These are phyloP conservation scores for Hemerocallis citrina DNA, from an alignment of 106 monocot genomes.

Conservation along the genomic window DNA sequence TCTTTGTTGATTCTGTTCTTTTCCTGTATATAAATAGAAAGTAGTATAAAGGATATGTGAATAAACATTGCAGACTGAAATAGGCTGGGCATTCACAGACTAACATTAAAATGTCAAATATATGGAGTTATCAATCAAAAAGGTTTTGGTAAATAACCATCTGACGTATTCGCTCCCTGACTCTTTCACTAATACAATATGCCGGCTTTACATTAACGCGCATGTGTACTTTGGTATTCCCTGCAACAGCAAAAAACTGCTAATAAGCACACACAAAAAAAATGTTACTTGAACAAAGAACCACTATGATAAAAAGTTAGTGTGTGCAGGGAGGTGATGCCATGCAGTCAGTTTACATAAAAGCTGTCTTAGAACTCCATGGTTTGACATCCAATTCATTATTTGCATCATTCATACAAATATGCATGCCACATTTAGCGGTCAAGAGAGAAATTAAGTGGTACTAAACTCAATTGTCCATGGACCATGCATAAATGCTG, in stretches of 20 bases:
- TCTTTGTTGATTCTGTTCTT: constrained; percentile 95
- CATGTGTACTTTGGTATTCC: constrained; percentile 98
- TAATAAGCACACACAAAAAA: not conserved
- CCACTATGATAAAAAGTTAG: not conserved
- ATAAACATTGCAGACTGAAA: not conserved
- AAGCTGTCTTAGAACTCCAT: too few relatives aligned
- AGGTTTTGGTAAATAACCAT: constrained; percentile 41
- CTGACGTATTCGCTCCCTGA: constrained; percentile 77
- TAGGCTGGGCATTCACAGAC: not conserved
- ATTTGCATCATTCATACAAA: too few relatives aligned
- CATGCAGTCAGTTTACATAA: too few relatives aligned
- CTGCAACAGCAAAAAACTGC: constrained; percentile 37
- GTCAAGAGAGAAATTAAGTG: too few relatives aligned
- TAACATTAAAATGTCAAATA: not conserved
- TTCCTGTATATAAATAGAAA: constrained; percentile 48
- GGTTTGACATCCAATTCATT: too few relatives aligned
- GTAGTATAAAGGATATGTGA: not conserved
- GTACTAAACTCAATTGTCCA: too few relatives aligned
- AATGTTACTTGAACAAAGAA: not conserved
- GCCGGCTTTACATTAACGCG: constrained; percentile 88
- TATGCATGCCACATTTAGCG: too few relatives aligned
- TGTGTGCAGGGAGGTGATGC: too few relatives aligned
- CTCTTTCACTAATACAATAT: constrained; percentile 80
- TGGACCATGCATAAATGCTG: too few relatives aligned
- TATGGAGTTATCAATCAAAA: not conserved